These are phyloP conservation scores for Chrysopogon serrulatus DNA, from an alignment of 176 grass and related monocot genomes.

Conservation along the genomic window DNA sequence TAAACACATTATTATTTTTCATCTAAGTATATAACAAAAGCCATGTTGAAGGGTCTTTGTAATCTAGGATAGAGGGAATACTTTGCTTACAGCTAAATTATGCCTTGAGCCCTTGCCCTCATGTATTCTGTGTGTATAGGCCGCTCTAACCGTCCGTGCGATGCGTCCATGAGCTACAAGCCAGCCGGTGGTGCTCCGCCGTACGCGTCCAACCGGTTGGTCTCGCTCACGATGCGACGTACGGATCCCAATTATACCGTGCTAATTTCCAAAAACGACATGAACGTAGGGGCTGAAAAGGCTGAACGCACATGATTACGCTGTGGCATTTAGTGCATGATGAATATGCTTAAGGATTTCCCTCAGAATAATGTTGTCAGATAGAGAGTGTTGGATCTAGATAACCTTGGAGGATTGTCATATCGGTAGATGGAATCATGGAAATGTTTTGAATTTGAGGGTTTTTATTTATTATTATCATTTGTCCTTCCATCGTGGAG, in stretches of 20 bases:
- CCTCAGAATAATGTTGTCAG: not conserved
- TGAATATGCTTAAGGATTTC: not conserved
- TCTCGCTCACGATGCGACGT: not conserved
- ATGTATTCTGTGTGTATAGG: not conserved
- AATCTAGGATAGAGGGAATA: too few relatives aligned
- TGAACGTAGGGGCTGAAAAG: not conserved
- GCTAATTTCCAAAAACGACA: not conserved
- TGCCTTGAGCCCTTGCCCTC: not conserved
- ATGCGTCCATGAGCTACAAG: not conserved
- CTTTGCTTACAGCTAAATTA: conserved; percentile 4
- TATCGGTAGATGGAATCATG: not conserved
- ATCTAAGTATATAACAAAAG: too few relatives aligned
- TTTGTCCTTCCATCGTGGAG: too few relatives aligned
- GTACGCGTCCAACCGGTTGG: not conserved
- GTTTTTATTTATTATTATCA: not conserved
- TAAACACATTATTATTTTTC: too few relatives aligned
- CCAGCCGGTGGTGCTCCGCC: not conserved
- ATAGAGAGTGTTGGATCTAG: not conserved
- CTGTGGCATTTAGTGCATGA: not conserved
- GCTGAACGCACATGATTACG: not conserved
- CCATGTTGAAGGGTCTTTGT: too few relatives aligned
- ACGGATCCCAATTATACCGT: conserved; percentile 1
- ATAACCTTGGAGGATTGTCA: not conserved
- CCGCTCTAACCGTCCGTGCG: not conserved
- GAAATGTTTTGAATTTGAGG: not conserved